Percentiles rank a stretch among this genome's conserved stretches.
Conservation (phyloP, 495 filamentous ascomycete genomes). For the Oidiodendron maius region DNA sequence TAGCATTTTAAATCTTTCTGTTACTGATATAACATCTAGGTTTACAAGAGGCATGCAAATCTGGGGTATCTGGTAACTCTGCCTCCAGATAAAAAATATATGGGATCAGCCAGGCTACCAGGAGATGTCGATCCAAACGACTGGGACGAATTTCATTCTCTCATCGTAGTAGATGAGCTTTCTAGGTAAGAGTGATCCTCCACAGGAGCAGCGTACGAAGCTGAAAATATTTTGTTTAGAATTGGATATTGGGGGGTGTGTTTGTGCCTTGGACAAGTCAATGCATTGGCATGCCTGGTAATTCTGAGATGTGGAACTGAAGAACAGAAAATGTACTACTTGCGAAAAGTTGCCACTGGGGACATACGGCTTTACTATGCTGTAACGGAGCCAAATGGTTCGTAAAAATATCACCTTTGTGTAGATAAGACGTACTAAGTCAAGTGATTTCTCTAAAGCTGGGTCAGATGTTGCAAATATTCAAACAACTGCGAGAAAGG, state of each 20-base stretch:
- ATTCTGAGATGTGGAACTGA: too few species aligned
- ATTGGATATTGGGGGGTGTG: conserved; percentile 34
- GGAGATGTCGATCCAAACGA: conserved; percentile 53
- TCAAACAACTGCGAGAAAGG: conserved; percentile 57
- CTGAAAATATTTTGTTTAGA: too few species aligned
- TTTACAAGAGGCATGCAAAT: not conserved
- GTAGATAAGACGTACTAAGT: too few species aligned
- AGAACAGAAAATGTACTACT: conserved; percentile 44
- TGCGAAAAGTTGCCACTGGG: conserved; percentile 50
- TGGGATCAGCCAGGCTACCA: conserved; percentile 45
- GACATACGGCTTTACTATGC: conserved; percentile 62
- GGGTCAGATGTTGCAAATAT: conserved; percentile 61
- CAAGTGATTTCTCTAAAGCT: too few species aligned
- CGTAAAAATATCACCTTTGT: too few species aligned
- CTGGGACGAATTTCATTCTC: conserved; percentile 60
- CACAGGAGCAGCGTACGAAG: too few species aligned
- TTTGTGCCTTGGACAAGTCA: too few species aligned
- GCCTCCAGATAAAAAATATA: not conserved
- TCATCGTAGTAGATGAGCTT: conserved; percentile 56
- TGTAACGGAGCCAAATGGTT: conserved; percentile 65
- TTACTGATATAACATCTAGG: not conserved
- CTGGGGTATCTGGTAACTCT: conserved; percentile 1
- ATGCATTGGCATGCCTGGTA: too few species aligned
- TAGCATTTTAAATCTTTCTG: not conserved
- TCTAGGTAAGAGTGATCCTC: too few species aligned